These are phyloP conservation scores for Backusella macrospora DNA, from an alignment of 192 early-diverging fungal genomes.

Conservation along the genomic window DNA sequence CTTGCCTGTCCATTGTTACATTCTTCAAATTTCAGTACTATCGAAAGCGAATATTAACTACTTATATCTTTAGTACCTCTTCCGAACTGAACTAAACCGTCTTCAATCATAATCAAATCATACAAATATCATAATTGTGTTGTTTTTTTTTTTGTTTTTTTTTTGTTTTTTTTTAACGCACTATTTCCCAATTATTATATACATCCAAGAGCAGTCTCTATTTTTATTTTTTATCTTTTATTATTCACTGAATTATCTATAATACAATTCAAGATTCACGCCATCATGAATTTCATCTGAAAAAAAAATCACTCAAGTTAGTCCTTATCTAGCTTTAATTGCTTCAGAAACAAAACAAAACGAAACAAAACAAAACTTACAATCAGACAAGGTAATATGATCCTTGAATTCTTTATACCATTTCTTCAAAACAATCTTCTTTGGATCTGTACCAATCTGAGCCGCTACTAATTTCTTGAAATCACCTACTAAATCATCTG, in stretches of 20 bases:
- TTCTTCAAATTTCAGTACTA: too few relatives aligned
- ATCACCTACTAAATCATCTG: conserved; percentile 81
- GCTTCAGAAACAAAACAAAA: conserved; percentile 18
- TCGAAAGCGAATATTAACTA: too few relatives aligned
- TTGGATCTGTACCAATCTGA: conserved; percentile 85
- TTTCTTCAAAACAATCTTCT: conserved; percentile 91
- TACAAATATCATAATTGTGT: too few relatives aligned
- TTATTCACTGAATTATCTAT: conserved; percentile 51
- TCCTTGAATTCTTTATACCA: conserved; percentile 87
- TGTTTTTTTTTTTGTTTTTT: too few relatives aligned
- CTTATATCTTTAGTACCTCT: too few relatives aligned
- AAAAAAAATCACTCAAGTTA: neutral
- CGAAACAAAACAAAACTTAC: conserved; percentile 52
- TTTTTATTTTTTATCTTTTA: neutral
- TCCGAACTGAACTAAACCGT: too few relatives aligned
- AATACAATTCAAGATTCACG: conserved; percentile 86
- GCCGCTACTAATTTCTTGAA: conserved; percentile 87
- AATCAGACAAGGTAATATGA: conserved; percentile 88
- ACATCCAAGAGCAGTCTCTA: neutral
- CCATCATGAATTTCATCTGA: conserved; percentile 86
- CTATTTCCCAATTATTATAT: neutral
- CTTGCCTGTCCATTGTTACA: too few relatives aligned
- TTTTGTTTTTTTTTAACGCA: too few relatives aligned
- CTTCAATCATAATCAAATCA: too few relatives aligned
- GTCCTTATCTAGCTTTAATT: neutral